These are phyloP conservation scores for Populus davidiana DNA, from an alignment of 345 rosid genomes.

Conservation along the genomic window DNA sequence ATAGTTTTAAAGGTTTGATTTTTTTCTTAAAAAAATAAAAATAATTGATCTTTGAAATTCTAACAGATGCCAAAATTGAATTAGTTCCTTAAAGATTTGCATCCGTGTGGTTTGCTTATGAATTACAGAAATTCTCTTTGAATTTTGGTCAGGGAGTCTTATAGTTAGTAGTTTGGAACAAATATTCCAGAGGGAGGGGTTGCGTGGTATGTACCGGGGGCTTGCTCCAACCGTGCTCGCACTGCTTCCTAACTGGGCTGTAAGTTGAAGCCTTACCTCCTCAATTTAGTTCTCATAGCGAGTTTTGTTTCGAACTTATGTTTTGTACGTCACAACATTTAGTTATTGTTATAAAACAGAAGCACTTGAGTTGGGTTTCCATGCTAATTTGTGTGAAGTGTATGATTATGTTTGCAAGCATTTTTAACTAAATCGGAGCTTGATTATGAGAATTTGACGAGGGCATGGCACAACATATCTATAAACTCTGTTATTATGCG, in stretches of 20 bases:
- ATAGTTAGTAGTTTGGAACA: conserved; percentile 73
- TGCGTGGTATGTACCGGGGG: conserved; percentile 79
- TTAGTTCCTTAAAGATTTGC: neutral
- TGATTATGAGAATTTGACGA: neutral
- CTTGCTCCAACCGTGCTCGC: conserved; percentile 77
- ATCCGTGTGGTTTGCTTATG: neutral
- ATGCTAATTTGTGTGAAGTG: neutral
- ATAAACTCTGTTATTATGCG: neutral
- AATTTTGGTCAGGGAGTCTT: conserved; percentile 56
- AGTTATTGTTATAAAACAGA: neutral
- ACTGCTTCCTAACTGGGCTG: conserved; percentile 90
- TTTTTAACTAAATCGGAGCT: neutral
- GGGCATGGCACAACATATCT: neutral
- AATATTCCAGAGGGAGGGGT: conserved; percentile 65
- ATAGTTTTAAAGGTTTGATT: conserved; percentile 44
- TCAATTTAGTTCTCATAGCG: neutral
- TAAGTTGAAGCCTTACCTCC: conserved; percentile 19
- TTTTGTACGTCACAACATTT: neutral
- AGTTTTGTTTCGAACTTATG: neutral
- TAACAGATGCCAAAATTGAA: neutral
- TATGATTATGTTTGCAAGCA: neutral
- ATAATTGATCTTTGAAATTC: neutral
- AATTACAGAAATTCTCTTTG: neutral
- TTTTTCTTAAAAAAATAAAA: too few species aligned
- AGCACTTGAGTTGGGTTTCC: neutral